Evolutionary conservation across 1,284 basidiomycete species (phyloP), one percentile per base, ranked within the genome.

Genomic region (Laetiporus sulphureus): DNA sequence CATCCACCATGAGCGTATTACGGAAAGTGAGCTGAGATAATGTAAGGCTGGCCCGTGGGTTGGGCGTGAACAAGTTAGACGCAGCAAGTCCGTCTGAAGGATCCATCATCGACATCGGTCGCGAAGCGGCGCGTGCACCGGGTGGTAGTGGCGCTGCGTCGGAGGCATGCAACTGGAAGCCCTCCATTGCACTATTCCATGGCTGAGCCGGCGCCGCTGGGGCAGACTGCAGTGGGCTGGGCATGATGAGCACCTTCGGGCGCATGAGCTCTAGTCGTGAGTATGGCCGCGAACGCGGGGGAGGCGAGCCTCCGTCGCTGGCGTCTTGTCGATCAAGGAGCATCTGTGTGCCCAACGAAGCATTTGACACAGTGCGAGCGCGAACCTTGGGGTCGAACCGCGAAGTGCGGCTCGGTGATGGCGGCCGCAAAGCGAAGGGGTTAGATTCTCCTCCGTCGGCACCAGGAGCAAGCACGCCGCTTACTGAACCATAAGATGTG

Each of bases 241-340:
- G 86, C 86, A 90, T 90, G 44, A 90, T 79, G 35, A 90, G 77
- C 20, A 91, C 71, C 59, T 90, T 91, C 1, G 86, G 86, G 22
- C 86, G 72, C 58, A 90, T 69, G 38, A 90, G 65, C 19, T 90
- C 87, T 44, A 83, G 52, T 12, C 81, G 82, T 5, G 85, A 85
- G 53, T 79, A 79, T 20, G 70, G 76, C 31, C 75, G 72, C 31
- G 79, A 73, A 40, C 68, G 68, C 31, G 58, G n/a, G n/a, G n/a
- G n/a, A n/a, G n/a, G n/a, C n/a, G n/a, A n/a, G n/a, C n/a, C n/a
- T 35, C 54, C 68, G 49, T 80, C 79, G 48, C 77, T 71, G 42
- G n/a, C n/a, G n/a, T n/a, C n/a, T n/a, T n/a, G n/a, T n/a, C n/a
- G n/a, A n/a, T 83, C 80, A 36, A 77, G 62, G 41, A 81, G 63